A percentile compares a stretch with the other conserved stretches of the same genome.
Evolutionary conservation across 306 rosid genomes (phyloP).

Genomic region (Quercus bicolor): DNA sequence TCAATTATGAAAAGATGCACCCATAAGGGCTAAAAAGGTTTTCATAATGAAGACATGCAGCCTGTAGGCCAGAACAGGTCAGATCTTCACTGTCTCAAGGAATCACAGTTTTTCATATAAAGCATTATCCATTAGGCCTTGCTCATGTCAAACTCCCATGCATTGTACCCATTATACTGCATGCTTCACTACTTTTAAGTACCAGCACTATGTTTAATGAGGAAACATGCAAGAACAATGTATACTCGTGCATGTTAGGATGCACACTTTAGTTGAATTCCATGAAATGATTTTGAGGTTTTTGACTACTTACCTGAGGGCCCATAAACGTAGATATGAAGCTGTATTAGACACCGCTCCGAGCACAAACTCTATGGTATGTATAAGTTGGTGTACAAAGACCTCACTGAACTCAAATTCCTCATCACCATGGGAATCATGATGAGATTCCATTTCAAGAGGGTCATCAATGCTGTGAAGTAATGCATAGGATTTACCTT

Average conservation of each 20-base stretch:
- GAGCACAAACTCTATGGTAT: conserved; percentile 91
- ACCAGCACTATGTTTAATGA: neutral
- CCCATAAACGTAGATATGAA: conserved; percentile 96
- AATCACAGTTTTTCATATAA: neutral
- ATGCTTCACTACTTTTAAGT: neutral
- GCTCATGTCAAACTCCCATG: neutral
- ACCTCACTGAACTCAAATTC: conserved; percentile 88
- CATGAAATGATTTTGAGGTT: neutral
- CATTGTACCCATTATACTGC: neutral
- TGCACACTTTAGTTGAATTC: neutral
- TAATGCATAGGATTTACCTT: conserved; percentile 62
- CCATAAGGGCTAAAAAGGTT: neutral
- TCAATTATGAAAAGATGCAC: neutral
- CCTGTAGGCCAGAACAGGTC: neutral
- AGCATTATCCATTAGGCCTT: neutral
- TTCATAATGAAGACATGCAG: neutral
- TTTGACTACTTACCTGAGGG: conserved; percentile 62
- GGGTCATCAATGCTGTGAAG: conserved; percentile 55
- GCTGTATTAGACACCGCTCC: conserved; percentile 99
- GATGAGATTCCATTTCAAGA: conserved; percentile 48
- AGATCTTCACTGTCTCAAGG: neutral
- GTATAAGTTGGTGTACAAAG: conserved; percentile 94
- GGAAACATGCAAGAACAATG: neutral
- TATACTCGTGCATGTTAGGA: neutral
- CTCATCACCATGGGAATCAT: conserved; percentile 50